Evolutionary conservation across 805 yeast species (phyloP).

Genomic region (Torulaspora indica): DNA sequence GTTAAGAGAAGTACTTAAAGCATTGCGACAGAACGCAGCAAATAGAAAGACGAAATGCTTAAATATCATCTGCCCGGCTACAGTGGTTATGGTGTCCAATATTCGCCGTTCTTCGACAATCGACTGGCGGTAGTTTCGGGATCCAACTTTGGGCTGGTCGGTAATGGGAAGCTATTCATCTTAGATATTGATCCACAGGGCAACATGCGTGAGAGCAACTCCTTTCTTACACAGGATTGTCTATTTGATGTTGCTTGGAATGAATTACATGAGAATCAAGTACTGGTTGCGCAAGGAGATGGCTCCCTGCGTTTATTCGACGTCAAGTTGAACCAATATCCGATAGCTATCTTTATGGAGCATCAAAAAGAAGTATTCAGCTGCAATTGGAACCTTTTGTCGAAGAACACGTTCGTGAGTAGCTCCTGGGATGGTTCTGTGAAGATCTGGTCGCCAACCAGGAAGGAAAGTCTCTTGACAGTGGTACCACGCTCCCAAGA

Average conservation of each 20-base stretch:
- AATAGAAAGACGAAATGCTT: conserved; percentile 45
- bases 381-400: conserved; percentile 67
- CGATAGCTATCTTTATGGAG: conserved; percentile 69
- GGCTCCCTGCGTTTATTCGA: conserved; percentile 84
- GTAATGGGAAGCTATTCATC: conserved; percentile 79
- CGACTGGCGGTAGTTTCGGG: conserved; percentile 86
- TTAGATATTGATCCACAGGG: conserved; percentile 69
- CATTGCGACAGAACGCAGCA: too few relatives aligned
- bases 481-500: conserved; percentile 38
- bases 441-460: conserved; percentile 68
- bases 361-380: conserved; percentile 73
- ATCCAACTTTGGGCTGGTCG: conserved; percentile 90
- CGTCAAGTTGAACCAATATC: conserved; percentile 57
- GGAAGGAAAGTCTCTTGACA: conserved; percentile 54
- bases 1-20: too few relatives aligned
- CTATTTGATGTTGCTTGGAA: conserved; percentile 86
- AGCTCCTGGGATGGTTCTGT: conserved; percentile 92
- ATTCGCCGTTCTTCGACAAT: conserved; percentile 89
- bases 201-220: conserved; percentile 45
- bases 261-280: conserved; percentile 83
- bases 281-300: conserved; percentile 81
- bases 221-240: conserved; percentile 91
- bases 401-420: conserved; percentile 63
- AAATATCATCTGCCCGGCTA: conserved; percentile 70
- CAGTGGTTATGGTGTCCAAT: conserved; percentile 82